Percentiles rank a stretch among this genome's conserved stretches.
phyloP scores from a whole-genome alignment of 2,329 filamentous ascomycete genomes.

The Aureobasidium sp. region DNA sequence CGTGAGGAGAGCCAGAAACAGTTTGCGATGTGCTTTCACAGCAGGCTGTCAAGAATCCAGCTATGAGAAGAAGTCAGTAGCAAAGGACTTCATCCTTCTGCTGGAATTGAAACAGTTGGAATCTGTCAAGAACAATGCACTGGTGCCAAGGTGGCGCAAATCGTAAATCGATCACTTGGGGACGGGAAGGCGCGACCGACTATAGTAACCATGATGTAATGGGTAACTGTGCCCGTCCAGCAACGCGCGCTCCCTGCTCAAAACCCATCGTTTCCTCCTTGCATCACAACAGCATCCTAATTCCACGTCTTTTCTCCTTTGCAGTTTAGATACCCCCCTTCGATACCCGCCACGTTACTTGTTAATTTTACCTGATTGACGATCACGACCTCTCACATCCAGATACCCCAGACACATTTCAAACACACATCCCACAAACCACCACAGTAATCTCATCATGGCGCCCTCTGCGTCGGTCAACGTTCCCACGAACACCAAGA shows the following conservation, averaged over 20 bases:
- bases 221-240: neutral
- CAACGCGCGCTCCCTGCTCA: neutral
- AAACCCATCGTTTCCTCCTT: slow-evolving; percentile 9
- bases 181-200: neutral
- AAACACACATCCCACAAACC: neutral
- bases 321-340: slow-evolving; percentile 15
- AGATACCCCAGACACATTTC: slow-evolving; percentile 1
- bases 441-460: slow-evolving; percentile 8
- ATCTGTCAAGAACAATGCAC: neutral
- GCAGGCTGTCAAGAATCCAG: neutral
- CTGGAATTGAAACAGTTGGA: neutral
- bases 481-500: slow-evolving; percentile 62
- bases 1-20: neutral
- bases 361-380: slow-evolving; percentile 11
- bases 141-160: neutral
- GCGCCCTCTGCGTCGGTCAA: slow-evolving; percentile 48
- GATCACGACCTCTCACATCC: slow-evolving; percentile 7
- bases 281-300: slow-evolving; percentile 8
- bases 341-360: slow-evolving; percentile 15
- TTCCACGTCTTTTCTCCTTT: slow-evolving; percentile 16
- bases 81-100: neutral
- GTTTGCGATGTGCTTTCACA: neutral
- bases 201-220: neutral
- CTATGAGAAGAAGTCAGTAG: neutral
- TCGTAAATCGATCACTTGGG: slow-evolving; percentile 6